phyloP scores from a whole-genome alignment of 805 yeast species.

The Metschnikowia borealis region DNA sequence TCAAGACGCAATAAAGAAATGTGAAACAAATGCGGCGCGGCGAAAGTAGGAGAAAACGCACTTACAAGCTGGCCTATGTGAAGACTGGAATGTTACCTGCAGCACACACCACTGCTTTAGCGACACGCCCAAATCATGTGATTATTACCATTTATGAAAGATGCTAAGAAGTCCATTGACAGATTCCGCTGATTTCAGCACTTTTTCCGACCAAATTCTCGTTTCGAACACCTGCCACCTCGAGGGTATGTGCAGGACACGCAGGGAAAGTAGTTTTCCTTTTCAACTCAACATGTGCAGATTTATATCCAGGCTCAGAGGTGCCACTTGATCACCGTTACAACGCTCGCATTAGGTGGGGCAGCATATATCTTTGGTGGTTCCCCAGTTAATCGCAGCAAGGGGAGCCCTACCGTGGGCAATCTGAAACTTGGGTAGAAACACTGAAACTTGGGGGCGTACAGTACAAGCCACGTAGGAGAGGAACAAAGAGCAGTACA shows the following conservation, averaged over 20 bases:
- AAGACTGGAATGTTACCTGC: not conserved
- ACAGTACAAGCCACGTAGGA: no score
- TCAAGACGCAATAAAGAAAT: constrained; percentile 5
- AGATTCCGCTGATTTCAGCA: not conserved
- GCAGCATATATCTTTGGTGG: not conserved
- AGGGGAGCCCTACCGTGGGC: not conserved
- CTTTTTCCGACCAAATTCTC: constrained; percentile 1
- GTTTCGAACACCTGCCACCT: constrained; percentile 1
- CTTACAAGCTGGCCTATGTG: not conserved
- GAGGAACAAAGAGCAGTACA: no score
- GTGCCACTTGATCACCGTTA: not conserved
- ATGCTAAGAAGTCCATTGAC: not conserved
- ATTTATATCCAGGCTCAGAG: not conserved
- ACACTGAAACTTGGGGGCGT: no score
- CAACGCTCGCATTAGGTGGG: not conserved
- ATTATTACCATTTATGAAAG: not conserved
- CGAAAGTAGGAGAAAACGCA: constrained; percentile 1
- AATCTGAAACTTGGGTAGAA: no score
- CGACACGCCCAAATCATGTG: no score
- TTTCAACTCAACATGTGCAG: not conserved
- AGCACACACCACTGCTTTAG: not conserved
- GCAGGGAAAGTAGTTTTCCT: constrained; percentile 1
- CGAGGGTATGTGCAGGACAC: not conserved
- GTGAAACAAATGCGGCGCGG: constrained; percentile 6
- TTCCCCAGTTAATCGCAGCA: not conserved